phyloP scores from a whole-genome alignment of 2,329 filamentous ascomycete genomes.

The Parascedosporium putredinis region DNA sequence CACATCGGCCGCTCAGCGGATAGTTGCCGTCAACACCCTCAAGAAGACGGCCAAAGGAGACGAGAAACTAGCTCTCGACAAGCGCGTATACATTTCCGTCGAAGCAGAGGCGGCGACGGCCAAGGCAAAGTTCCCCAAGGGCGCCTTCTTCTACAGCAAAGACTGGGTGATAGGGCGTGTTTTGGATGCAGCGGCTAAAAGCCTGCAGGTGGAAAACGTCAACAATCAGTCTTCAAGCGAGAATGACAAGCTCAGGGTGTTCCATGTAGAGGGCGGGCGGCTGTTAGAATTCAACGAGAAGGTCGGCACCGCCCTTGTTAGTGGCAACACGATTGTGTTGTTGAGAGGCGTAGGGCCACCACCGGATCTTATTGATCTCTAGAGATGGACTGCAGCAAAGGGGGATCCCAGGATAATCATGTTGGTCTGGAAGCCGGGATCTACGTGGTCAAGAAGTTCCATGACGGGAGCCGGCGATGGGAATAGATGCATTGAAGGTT shows the following conservation, averaged over 20 bases:
- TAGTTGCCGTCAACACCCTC: slow-evolving; percentile 63
- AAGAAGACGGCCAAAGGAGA: slow-evolving; percentile 90
- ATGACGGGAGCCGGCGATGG: too few species aligned
- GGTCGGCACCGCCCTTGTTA: slow-evolving; percentile 61
- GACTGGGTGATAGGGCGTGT: slow-evolving; percentile 87
- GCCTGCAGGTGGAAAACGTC: slow-evolving; percentile 69
- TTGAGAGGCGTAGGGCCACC: slow-evolving; percentile 76
- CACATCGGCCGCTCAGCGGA: slow-evolving; percentile 49
- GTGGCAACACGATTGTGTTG: slow-evolving; percentile 83
- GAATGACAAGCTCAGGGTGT: slow-evolving; percentile 72
- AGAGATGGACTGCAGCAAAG: too few species aligned
- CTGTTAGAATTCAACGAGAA: slow-evolving; percentile 83
- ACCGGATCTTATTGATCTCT: slow-evolving; percentile 57
- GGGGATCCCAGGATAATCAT: too few species aligned
- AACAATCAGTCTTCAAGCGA: slow-evolving; percentile 71
- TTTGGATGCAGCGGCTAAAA: slow-evolving; percentile 66
- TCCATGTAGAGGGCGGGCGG: slow-evolving; percentile 83
- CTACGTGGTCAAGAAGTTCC: too few species aligned
- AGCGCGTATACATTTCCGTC: slow-evolving; percentile 81
- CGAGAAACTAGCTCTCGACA: slow-evolving; percentile 65
- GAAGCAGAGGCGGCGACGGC: slow-evolving; percentile 84
- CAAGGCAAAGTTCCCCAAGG: slow-evolving; percentile 70
- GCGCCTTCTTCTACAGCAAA: slow-evolving; percentile 67
- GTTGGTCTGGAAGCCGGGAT: too few species aligned
- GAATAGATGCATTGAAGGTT: too few species aligned